phyloP scores from a whole-genome alignment of 2,329 filamentous ascomycete genomes.

The Mycosphaerella arachidis region DNA sequence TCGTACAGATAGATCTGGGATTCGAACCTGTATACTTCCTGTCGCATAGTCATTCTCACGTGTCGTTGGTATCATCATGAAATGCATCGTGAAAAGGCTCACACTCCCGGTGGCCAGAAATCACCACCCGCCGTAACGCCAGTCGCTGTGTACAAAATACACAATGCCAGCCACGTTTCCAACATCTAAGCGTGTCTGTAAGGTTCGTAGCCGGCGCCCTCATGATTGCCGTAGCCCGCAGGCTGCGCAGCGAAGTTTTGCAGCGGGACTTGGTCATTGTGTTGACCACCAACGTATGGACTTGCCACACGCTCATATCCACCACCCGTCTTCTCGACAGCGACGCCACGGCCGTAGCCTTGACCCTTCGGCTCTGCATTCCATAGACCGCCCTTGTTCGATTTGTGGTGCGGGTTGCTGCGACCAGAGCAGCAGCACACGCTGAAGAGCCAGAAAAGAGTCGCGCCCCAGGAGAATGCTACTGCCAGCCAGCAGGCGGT shows the following conservation, averaged over 20 bases:
- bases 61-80: not conserved
- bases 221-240: constrained; percentile 5
- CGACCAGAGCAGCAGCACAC: constrained; percentile 85
- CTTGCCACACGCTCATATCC: constrained; percentile 54
- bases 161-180: constrained; percentile 1
- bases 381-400: constrained; percentile 37
- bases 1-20: not conserved
- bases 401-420: constrained; percentile 44
- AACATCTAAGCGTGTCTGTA: constrained; percentile 32
- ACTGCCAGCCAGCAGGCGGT: constrained; percentile 73
- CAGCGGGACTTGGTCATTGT: constrained; percentile 30
- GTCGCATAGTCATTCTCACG: not conserved
- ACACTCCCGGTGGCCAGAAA: not conserved
- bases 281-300: constrained; percentile 35
- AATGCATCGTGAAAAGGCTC: not conserved
- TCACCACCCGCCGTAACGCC: not conserved
- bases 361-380: constrained; percentile 28
- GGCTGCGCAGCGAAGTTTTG: constrained; percentile 18
- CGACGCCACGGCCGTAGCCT: constrained; percentile 34
- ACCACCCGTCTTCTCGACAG: constrained; percentile 58
- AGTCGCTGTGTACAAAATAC: constrained; percentile 1
- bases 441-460: constrained; percentile 86
- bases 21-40: not conserved
- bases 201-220: constrained; percentile 39
- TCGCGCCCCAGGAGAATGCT: constrained; percentile 68